Evolutionary conservation across 305 asterid species (phyloP).

Genomic region (Fraxinus ornus): DNA sequence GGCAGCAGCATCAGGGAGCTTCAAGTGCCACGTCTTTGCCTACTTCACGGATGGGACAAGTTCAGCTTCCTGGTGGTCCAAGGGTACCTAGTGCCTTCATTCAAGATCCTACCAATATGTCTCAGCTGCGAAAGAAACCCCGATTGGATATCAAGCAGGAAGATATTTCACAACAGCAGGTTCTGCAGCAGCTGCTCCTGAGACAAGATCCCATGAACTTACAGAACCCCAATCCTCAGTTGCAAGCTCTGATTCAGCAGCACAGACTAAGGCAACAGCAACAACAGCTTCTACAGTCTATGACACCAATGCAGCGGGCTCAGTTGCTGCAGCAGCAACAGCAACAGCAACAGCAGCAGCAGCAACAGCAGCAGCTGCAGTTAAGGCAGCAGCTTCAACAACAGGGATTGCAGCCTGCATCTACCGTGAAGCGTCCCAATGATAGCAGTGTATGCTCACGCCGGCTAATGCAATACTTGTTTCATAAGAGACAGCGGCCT

Average conservation of each 20-base stretch:
- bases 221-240: slow-evolving; percentile 73
- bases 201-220: slow-evolving; percentile 72
- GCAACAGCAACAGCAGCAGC: slow-evolving; percentile 14
- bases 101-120: slow-evolving; percentile 58
- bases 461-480: slow-evolving; percentile 83
- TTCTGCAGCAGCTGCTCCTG: slow-evolving; percentile 70
- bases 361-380: slow-evolving; percentile 52
- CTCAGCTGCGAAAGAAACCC: slow-evolving; percentile 85
- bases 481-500: slow-evolving; percentile 89
- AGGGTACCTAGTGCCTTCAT: slow-evolving; percentile 58
- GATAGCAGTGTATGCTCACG: slow-evolving; percentile 93
- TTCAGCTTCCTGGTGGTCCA: slow-evolving; percentile 54
- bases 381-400: slow-evolving; percentile 69
- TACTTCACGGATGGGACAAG: slow-evolving; percentile 65
- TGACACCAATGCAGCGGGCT: slow-evolving; percentile 7
- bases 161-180: slow-evolving; percentile 75
- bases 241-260: slow-evolving; percentile 80
- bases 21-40: slow-evolving; percentile 79
- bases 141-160: slow-evolving; percentile 90
- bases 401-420: slow-evolving; percentile 62
- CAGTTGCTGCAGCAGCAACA: slow-evolving; percentile 21
- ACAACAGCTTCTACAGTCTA: slow-evolving; percentile 2
- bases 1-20: slow-evolving; percentile 68
- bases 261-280: slow-evolving; percentile 70
- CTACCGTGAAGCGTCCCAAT: slow-evolving; percentile 68